phyloP scores from a whole-genome alignment of 305 asterid species.

The Solanum chacoense region DNA sequence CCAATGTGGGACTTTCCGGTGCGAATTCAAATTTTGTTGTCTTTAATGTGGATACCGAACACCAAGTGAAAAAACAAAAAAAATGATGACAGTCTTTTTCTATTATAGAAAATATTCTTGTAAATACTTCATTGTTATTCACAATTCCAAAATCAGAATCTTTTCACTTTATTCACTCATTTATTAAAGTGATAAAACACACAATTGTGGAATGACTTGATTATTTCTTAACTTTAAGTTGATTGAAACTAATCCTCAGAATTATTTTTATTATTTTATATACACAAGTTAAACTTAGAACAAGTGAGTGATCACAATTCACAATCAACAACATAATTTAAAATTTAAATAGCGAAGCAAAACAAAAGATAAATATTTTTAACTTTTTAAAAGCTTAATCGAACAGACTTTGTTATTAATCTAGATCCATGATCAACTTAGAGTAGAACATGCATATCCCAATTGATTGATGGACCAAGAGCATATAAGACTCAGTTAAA shows the following conservation, averaged over 20 bases:
- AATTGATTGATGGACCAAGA: neutral
- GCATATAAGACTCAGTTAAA: neutral
- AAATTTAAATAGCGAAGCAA: neutral
- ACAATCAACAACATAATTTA: neutral
- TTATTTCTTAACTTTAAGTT: neutral
- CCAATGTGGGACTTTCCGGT: fast-evolving
- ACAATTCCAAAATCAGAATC: neutral
- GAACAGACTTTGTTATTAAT: neutral
- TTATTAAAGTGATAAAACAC: neutral
- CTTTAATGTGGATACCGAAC: too few relatives aligned
- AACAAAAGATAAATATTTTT: neutral
- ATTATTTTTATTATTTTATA: neutral
- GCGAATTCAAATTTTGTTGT: too few relatives aligned
- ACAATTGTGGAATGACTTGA: neutral
- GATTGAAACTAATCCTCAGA: neutral
- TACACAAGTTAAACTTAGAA: neutral
- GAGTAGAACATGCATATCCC: neutral
- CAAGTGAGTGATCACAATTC: neutral
- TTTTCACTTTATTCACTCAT: neutral
- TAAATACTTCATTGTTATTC: neutral
- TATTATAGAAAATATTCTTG: neutral
- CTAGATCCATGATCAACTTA: neutral
- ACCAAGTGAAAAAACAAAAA: too few relatives aligned
- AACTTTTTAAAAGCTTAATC: fast-evolving
- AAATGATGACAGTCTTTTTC: neutral